Evolutionary conservation across 495 filamentous ascomycete species (phyloP), one percentile per base, ranked within the genome.

Genomic region (Entonaema liquescens): DNA sequence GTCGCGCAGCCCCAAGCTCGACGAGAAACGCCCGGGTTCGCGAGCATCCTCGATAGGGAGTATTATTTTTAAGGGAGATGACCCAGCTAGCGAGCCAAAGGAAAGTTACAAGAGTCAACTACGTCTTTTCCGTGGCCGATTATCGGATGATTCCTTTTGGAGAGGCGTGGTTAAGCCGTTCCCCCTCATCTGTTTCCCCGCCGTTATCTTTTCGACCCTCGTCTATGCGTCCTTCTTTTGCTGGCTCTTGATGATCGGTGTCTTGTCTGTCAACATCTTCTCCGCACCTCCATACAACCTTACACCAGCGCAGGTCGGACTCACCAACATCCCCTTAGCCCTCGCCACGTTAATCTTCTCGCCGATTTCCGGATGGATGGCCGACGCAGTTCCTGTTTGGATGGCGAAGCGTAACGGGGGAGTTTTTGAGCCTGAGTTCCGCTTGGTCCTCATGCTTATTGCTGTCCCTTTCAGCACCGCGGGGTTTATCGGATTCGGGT

Each of bases 211-310:
- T 57, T 71, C 80, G 15, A 81, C 79, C 40, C 77, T 82, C 9
- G 79, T 77, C 28, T 81, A 82, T 64, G 80, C 85, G 5, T 74
- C 80, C 2, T 78, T 77, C 21, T 77, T 82, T n/a, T 88, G 86
- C 42, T 84, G 85, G 68, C 83, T 79, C 19, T 86, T 90, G 71
- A 79, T 90, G 65, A 87, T 88, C 19, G 78, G 90, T 69, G 90
- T 91, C 70, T 80, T 91, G 25, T 91, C 89, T 26, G 84, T 90
- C 21, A 88, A 89, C 69, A 86, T 84, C 1, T 88, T 92, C 57
- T 85, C 87, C 19, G 84, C 84, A 2, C 88, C 89, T 11, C 90
- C 89, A 0, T 92, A 91, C 73, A 86, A 83, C 65, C 87, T 87
- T 79, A 84, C 80, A 59, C 80, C 83, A 9, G 80, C 85, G 52